A percentile compares a stretch with the other conserved stretches of the same genome.
Conservation (phyloP, 1,139 yeast genomes). For the Suhomyces wounanorum region DNA sequence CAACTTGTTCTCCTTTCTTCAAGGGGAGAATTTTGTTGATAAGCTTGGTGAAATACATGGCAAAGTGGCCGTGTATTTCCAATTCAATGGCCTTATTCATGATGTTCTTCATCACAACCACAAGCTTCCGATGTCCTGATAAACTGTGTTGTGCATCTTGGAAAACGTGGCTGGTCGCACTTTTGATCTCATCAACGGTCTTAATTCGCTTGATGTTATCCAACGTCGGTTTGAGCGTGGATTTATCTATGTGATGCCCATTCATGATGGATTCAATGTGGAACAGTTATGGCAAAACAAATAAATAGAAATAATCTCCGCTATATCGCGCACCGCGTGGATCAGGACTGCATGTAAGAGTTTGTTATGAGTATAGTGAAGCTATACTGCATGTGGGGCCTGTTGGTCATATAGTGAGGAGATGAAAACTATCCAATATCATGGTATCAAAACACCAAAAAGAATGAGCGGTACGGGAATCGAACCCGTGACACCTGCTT, state of each 20-base stretch:
- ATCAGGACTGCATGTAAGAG: background rate
- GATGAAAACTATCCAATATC: no score
- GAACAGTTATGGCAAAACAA: constrained; percentile 5
- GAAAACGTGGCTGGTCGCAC: constrained; percentile 66
- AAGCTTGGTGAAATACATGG: constrained; percentile 57
- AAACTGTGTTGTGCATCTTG: constrained; percentile 77
- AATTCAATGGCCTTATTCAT: constrained; percentile 57
- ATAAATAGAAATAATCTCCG: background rate
- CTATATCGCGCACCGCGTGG: background rate
- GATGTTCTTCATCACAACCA: constrained; percentile 60
- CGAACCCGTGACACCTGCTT: constrained; percentile 83
- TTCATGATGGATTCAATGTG: constrained; percentile 4
- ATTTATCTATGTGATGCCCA: constrained; percentile 1
- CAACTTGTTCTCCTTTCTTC: constrained; percentile 70
- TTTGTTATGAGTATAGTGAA: no score
- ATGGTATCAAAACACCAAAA: constrained; percentile 16
- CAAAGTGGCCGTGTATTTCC: constrained; percentile 59
- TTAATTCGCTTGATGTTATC: constrained; percentile 26
- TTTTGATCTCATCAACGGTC: constrained; percentile 30
- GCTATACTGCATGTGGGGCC: background rate
- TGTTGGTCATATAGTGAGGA: no score
- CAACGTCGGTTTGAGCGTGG: constrained; percentile 16
- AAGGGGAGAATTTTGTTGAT: constrained; percentile 66
- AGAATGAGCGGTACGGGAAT: constrained; percentile 72
- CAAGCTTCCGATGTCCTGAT: constrained; percentile 77